phyloP scores from a whole-genome alignment of 192 early-diverging fungal genomes.

The Polychytrium aggregatum region DNA sequence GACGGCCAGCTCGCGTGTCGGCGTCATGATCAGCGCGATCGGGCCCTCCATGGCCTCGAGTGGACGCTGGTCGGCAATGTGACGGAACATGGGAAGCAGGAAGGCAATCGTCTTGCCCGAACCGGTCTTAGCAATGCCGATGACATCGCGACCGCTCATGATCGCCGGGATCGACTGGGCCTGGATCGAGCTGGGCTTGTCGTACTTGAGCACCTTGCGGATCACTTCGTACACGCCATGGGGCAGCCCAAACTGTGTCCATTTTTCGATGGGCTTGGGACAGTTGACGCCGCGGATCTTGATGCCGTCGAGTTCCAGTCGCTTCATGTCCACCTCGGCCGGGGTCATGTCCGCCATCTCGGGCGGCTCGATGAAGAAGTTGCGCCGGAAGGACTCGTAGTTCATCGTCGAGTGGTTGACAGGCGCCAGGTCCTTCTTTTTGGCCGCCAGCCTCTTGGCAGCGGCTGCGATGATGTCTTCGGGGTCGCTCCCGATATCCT shows the following conservation, averaged over 20 bases:
- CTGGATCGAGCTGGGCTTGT: constrained; percentile 97
- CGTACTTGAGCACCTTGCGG: constrained; percentile 51
- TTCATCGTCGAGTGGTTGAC: constrained; percentile 78
- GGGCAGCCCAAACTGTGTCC: constrained; percentile 95
- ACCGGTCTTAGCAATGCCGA: constrained; percentile 98
- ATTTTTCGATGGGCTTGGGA: constrained; percentile 87
- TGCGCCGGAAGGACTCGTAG: constrained; percentile 80
- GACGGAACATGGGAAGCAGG: constrained; percentile 92
- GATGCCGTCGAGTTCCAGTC: constrained; percentile 81
- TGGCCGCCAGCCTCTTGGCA: constrained; percentile 62
- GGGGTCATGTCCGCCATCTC: constrained; percentile 71
- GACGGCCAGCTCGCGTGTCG: constrained; percentile 95
- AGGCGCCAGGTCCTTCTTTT: constrained; percentile 79
- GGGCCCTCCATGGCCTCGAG: constrained; percentile 97
- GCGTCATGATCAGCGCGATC: constrained; percentile 88
- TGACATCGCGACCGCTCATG: constrained; percentile 91
- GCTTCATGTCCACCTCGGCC: constrained; percentile 74
- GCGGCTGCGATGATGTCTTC: constrained; percentile 42
- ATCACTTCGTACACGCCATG: constrained; percentile 60
- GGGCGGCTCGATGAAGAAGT: constrained; percentile 93
- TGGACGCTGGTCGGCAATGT: constrained; percentile 79
- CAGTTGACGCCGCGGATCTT: constrained; percentile 84
- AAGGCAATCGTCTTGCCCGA: constrained; percentile 93
- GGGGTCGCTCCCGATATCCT: constrained; percentile 6
- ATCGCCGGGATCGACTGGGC: constrained; percentile 88